Percentiles rank a stretch among this genome's conserved stretches.
phyloP scores from a whole-genome alignment of 768 basidiomycete genomes.

The Dendrothele bispora region DNA sequence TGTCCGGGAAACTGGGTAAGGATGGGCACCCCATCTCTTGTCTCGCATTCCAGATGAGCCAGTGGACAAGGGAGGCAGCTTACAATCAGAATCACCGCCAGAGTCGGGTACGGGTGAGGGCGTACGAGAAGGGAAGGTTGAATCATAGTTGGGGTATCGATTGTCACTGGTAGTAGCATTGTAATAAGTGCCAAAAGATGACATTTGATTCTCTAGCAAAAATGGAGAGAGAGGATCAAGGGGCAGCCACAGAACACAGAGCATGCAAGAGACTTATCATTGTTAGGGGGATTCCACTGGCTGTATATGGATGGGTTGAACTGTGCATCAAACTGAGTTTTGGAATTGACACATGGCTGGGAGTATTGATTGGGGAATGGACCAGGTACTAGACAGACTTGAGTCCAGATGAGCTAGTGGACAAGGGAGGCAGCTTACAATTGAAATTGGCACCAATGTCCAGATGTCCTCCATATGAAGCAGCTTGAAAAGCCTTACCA shows the following conservation, averaged over 20 bases:
- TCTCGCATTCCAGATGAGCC: conserved; percentile 22
- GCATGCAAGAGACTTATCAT: conserved; percentile 31
- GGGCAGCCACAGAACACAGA: conserved; percentile 1
- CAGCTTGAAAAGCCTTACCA: no score
- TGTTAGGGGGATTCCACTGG: conserved; percentile 37
- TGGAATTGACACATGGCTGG: conserved; percentile 67
- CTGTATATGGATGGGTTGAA: conserved; percentile 45
- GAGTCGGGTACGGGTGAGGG: conserved; percentile 32
- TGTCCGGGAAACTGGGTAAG: conserved; percentile 32
- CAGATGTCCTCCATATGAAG: no score
- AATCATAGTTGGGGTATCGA: conserved; percentile 11
- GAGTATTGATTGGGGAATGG: conserved; percentile 58
- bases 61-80: conserved; percentile 38
- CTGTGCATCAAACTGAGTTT: conserved; percentile 58
- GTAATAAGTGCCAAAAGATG: conserved; percentile 29
- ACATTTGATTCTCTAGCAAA: conserved; percentile 21
- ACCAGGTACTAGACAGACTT: conserved; percentile 63
- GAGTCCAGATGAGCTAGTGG: no score
- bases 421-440: no score
- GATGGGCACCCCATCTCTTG: conserved; percentile 31
- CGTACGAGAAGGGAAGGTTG: conserved; percentile 30
- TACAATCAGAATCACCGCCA: conserved; percentile 38
- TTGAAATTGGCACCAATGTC: no score
- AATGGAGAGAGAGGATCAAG: conserved; percentile 6
- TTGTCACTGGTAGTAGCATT: conserved; percentile 4